Conservation (phyloP, 2,329 filamentous ascomycete species). For the Neonectria faginata region DNA sequence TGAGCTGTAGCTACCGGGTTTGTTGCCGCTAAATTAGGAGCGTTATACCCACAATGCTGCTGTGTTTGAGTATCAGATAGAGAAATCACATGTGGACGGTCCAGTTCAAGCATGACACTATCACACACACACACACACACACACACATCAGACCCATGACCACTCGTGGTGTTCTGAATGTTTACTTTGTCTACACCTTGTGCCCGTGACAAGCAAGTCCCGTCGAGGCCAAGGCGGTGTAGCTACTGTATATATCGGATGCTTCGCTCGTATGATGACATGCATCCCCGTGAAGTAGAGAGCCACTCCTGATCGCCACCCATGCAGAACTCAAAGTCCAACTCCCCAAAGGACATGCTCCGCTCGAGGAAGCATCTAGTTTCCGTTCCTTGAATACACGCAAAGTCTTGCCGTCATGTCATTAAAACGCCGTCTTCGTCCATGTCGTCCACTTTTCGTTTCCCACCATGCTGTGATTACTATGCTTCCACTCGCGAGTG, state of each 20-base stretch:
- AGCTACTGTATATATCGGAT: conserved; percentile 2
- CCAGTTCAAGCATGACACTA: conserved; percentile 6
- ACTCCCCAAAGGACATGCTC: conserved; percentile 24
- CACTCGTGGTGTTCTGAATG: background rate
- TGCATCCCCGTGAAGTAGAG: conserved; percentile 12
- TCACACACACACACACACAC: background rate
- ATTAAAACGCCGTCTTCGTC: conserved; percentile 34
- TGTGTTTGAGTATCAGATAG: conserved; percentile 22
- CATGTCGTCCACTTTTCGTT: conserved; percentile 9
- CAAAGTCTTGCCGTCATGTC: conserved; percentile 34
- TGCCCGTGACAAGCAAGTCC: background rate
- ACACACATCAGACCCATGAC: background rate
- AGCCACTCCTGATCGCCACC: conserved; percentile 20
- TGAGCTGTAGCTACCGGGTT: conserved; percentile 18
- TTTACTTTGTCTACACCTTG: background rate
- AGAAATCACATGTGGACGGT: conserved; percentile 20
- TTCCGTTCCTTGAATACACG: conserved; percentile 18
- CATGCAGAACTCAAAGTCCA: conserved; percentile 16
- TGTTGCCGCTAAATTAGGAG: conserved; percentile 26
- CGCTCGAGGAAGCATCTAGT: conserved; percentile 21
- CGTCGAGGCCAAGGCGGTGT: background rate
- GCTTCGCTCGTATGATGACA: conserved; percentile 7
- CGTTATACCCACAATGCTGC: conserved; percentile 27
- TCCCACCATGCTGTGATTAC: conserved; percentile 4
- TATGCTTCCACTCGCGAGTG: background rate